phyloP scores from a whole-genome alignment of 257 asterid genomes.

The Nicotiana knightiana region DNA sequence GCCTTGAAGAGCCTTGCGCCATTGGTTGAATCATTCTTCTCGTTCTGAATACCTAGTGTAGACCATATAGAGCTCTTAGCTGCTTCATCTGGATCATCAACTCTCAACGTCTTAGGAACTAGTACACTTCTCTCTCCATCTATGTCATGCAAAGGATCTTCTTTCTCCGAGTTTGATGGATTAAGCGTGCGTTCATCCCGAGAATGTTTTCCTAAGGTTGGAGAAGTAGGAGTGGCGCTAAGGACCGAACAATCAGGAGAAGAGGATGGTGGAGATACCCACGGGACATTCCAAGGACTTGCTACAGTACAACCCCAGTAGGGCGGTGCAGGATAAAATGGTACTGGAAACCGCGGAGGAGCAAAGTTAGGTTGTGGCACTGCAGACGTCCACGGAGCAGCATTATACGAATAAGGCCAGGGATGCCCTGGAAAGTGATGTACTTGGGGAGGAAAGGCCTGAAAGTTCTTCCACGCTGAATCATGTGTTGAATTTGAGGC shows the following conservation, averaged over 20 bases:
- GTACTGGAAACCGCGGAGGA: slow-evolving; percentile 35
- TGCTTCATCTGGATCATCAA: slow-evolving; percentile 56
- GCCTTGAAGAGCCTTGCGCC: slow-evolving; percentile 23
- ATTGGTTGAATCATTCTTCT: background rate
- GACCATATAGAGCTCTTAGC: slow-evolving; percentile 68
- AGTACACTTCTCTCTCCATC: slow-evolving; percentile 18
- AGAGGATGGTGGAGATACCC: slow-evolving; percentile 20
- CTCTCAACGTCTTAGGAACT: slow-evolving; percentile 48
- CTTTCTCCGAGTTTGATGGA: slow-evolving; percentile 12
- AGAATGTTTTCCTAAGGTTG: slow-evolving; percentile 47
- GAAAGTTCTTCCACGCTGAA: slow-evolving; percentile 15
- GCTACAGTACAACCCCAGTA: slow-evolving; percentile 44
- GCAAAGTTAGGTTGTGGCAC: slow-evolving; percentile 25
- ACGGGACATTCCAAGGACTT: slow-evolving; percentile 25
- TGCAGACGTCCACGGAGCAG: slow-evolving; percentile 34
- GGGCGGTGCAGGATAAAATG: slow-evolving; percentile 42
- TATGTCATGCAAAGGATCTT: slow-evolving; percentile 6
- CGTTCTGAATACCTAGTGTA: slow-evolving; percentile 19
- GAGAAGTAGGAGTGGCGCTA: slow-evolving; percentile 17
- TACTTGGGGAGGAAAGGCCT: slow-evolving; percentile 20
- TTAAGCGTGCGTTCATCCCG: slow-evolving; percentile 32
- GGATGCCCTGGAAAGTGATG: slow-evolving; percentile 21
- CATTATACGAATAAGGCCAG: slow-evolving; percentile 29
- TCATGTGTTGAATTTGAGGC: slow-evolving; percentile 16
- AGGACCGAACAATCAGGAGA: slow-evolving; percentile 15